Base-by-base conservation (phyloP, 805 yeast species). In the Hanseniaspora nectarophila region DNA sequence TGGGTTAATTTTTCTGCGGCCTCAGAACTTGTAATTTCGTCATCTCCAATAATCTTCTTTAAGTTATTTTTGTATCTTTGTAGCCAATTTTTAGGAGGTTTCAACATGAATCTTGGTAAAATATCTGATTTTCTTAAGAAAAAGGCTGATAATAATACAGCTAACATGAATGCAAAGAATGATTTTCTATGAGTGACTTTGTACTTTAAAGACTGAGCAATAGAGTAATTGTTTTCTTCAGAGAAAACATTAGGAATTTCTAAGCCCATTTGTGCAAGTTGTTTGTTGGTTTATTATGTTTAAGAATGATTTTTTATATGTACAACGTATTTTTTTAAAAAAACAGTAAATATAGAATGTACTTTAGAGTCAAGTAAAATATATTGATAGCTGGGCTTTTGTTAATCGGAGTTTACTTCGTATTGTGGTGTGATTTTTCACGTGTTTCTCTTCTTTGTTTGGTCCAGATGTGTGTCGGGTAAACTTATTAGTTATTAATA, bases 71-170 rank as follows among this genome's bases (percentile, higher is more conserved):
- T 39, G 33, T 45, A 52, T 34, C 54, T 45, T 26, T 31, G 43
- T 20, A 52, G n/a, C 45, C 50, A 52, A 13, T 52, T 28, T 21
- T 28, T 52, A 24, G 54, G 54, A 5, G 54, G 54, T 15, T 52
- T 52, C 15, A 45, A 40, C 15, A 45, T 39, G 21, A 45, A 32
- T 34, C 46, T 40, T 1, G 45, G 49, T 10, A 45, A 5, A 3
- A 52, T 12, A 9, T 52, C 50, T 12, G 44, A 24, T 18, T 29
- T 13, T 39, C 42, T 48, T 5, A 48, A 13, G 5, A 28, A 34
- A 5, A 42, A 21, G 15, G 52, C 34, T 3, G 43, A 24, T 15
- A 26, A 21, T 7, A 48, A 2, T 2, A 32, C 52, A 40, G 21
- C 13, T 5, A 42, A 6, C 52, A 48, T 48, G 20, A 48, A 48